These are phyloP conservation scores for Polyporus tsugae DNA, from an alignment of 1,284 basidiomycete species.

Conservation along the genomic window DNA sequence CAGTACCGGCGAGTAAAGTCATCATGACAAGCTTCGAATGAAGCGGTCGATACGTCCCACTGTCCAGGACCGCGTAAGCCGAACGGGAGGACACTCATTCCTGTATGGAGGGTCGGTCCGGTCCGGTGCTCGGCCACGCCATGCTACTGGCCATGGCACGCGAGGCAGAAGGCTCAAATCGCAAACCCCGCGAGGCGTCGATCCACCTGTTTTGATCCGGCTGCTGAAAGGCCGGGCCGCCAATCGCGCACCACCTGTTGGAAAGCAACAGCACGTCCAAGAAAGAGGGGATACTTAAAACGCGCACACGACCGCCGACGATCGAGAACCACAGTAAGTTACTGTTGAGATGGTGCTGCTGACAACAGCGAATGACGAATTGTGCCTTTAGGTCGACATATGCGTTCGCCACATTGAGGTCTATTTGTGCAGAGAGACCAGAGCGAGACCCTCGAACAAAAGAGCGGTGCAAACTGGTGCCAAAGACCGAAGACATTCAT, in stretches of 20 bases:
- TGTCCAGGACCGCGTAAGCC: background rate
- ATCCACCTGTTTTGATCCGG: slow-evolving; percentile 2
- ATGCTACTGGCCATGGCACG: slow-evolving; percentile 4
- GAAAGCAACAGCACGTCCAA: background rate
- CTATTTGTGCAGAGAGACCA: background rate
- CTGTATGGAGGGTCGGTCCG: slow-evolving; percentile 3
- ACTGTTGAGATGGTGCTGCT: background rate
- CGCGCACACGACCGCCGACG: background rate
- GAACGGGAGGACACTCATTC: background rate
- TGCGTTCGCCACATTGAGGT: background rate
- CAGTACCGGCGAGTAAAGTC: background rate
- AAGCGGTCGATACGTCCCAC: background rate
- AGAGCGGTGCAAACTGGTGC: background rate
- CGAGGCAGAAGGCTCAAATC: background rate
- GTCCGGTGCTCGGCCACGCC: background rate
- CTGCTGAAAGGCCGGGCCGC: background rate
- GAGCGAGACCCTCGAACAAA: background rate
- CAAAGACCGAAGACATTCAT: background rate
- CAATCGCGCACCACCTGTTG: background rate
- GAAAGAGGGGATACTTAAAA: background rate
- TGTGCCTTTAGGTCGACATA: background rate
- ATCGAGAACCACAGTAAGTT: background rate
- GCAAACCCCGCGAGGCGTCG: slow-evolving; percentile 5
- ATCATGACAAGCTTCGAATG: background rate
- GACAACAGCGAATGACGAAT: background rate